These are phyloP conservation scores for Suillus subaureus DNA, from an alignment of 768 basidiomycete species.

Conservation along the genomic window DNA sequence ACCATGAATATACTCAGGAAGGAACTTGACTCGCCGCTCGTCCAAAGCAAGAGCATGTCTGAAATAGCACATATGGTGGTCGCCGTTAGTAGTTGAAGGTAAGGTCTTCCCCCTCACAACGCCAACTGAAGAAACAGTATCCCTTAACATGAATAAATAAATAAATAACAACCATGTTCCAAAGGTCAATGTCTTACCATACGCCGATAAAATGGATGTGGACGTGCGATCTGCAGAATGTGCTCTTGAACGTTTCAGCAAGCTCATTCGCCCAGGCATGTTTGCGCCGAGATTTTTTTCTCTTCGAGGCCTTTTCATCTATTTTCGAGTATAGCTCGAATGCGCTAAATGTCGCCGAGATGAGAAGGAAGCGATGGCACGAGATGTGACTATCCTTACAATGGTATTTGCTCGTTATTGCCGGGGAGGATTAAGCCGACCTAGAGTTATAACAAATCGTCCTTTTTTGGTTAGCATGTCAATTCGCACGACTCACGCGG, in stretches of 20 bases:
- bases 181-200: slow-evolving; percentile 26
- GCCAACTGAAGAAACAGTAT: slow-evolving; percentile 38
- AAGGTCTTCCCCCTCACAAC: slow-evolving; percentile 18
- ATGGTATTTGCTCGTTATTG: slow-evolving; percentile 38
- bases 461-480: slow-evolving; percentile 8
- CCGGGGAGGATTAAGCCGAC: slow-evolving; percentile 36
- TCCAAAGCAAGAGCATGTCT: slow-evolving; percentile 39
- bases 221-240: slow-evolving; percentile 26
- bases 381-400: slow-evolving; percentile 24
- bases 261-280: slow-evolving; percentile 12
- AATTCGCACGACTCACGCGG: slow-evolving; percentile 20
- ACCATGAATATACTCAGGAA: slow-evolving; percentile 30
- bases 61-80: slow-evolving; percentile 33
- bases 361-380: neutral
- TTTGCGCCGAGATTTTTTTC: neutral
- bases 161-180: neutral
- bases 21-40: slow-evolving; percentile 37
- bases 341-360: slow-evolving; percentile 21
- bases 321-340: slow-evolving; percentile 30
- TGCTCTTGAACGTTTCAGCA: slow-evolving; percentile 28
- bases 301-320: neutral
- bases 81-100: slow-evolving; percentile 18
- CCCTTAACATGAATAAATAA: slow-evolving; percentile 22
- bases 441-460: slow-evolving; percentile 15
- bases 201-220: slow-evolving; percentile 37